These are phyloP conservation scores for Candida smagusa DNA, from an alignment of 1,139 yeast genomes.

Conservation along the genomic window DNA sequence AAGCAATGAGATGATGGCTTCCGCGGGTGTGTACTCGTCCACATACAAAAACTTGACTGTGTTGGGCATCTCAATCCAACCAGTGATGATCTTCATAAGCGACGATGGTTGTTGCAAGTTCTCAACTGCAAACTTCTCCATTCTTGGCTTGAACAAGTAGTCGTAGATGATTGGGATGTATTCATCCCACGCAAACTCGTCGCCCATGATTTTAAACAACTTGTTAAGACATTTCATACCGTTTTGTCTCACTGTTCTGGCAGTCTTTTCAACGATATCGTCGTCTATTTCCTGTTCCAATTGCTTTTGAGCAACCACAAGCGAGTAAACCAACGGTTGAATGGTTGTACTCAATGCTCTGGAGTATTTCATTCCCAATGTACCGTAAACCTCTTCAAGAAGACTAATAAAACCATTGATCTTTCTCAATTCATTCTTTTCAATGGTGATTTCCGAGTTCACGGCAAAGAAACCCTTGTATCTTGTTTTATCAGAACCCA, in stretches of 20 bases:
- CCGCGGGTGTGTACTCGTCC: constrained; percentile 54
- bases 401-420: constrained; percentile 72
- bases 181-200: constrained; percentile 52
- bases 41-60: constrained; percentile 53
- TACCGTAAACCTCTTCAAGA: constrained; percentile 57
- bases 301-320: constrained; percentile 53
- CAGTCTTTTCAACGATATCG: constrained; percentile 37
- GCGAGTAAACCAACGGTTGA: constrained; percentile 57
- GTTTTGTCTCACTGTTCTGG: constrained; percentile 55
- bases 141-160: constrained; percentile 61
- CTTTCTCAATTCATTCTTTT: constrained; percentile 40
- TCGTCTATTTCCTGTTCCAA: constrained; percentile 24
- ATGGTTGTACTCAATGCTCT: constrained; percentile 51
- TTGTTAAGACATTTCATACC: constrained; percentile 58
- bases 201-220: constrained; percentile 49
- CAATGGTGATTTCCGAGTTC: constrained; percentile 13
- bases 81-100: constrained; percentile 61
- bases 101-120: constrained; percentile 84
- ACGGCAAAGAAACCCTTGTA: constrained; percentile 33
- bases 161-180: constrained; percentile 52
- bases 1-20: constrained; percentile 55
- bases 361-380: constrained; percentile 59
- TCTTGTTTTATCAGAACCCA: constrained; percentile 59
- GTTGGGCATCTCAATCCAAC: constrained; percentile 54
- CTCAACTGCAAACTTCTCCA: constrained; percentile 65